phyloP scores from a whole-genome alignment of 2,329 filamentous ascomycete species.

The Magnaporthales sp. region DNA sequence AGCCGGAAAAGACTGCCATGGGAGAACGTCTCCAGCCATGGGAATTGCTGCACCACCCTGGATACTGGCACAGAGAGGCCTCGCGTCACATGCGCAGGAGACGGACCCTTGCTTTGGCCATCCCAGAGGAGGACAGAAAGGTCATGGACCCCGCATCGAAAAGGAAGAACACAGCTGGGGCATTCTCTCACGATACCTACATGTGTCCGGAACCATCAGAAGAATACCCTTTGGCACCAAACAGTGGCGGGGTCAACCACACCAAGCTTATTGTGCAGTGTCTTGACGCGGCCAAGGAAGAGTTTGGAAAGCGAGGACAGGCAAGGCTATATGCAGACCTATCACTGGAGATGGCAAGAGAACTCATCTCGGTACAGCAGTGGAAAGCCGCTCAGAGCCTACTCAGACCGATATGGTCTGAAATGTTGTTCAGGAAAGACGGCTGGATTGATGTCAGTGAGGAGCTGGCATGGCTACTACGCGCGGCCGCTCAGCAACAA shows the following conservation, averaged over 20 bases:
- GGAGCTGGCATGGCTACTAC: slow-evolving; percentile 52
- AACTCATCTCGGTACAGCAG: slow-evolving; percentile 38
- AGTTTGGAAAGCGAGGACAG: slow-evolving; percentile 48
- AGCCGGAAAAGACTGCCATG: slow-evolving; percentile 48
- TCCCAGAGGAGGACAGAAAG: slow-evolving; percentile 50
- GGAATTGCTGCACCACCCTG: slow-evolving; percentile 56
- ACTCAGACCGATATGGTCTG: slow-evolving; percentile 49
- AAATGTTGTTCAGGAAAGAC: slow-evolving; percentile 45
- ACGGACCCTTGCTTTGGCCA: slow-evolving; percentile 42
- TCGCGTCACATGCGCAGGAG: slow-evolving; percentile 47
- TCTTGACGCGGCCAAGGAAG: slow-evolving; percentile 38
- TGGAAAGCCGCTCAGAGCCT: slow-evolving; percentile 47
- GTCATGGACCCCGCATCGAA: slow-evolving; percentile 38
- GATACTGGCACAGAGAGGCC: slow-evolving; percentile 58
- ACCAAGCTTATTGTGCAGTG: slow-evolving; percentile 44
- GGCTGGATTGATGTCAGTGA: slow-evolving; percentile 53
- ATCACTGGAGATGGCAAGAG: slow-evolving; percentile 46
- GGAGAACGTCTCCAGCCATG: slow-evolving; percentile 53
- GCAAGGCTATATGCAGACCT: slow-evolving; percentile 45
- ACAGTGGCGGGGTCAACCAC: slow-evolving; percentile 42
- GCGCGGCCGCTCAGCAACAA: slow-evolving; percentile 43
- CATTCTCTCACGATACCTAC: slow-evolving; percentile 56
- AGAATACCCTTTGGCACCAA: slow-evolving; percentile 38
- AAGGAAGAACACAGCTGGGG: slow-evolving; percentile 36
- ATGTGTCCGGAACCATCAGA: slow-evolving; percentile 56